Evolutionary conservation across 2,329 filamentous ascomycete species (phyloP), one percentile per base, ranked within the genome.

Genomic region (Tolypocladium tropicale): DNA sequence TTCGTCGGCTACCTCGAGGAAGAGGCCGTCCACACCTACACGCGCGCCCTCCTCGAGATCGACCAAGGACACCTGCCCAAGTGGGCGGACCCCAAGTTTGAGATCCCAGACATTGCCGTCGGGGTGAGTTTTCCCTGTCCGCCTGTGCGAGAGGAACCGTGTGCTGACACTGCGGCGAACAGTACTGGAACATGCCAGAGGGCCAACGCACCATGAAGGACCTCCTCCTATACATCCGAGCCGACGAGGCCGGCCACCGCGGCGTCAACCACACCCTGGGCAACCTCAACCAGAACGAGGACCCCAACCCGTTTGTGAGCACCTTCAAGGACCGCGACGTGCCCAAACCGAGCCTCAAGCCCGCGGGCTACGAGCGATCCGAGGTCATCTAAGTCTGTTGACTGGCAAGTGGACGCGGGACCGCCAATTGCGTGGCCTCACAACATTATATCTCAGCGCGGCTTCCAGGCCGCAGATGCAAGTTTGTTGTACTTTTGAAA

Each of bases 1-100:
- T 97, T 99, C 71, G 92, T 97, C 54, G 94, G 92, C 2, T 97
- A 97, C 65, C 83, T 99, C 14, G 94, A 99, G 72, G 94, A 99
- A 70, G 94, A 99, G 72, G 94, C 94, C 10, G 93, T 97, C 1
- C 82, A 95, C 67, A 99, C 94, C 0, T 99, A 99, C 75, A 94
- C 90, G 0, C 85, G 91, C 53, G 89, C 90, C 58, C 88, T 97
- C 64, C 78, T 84, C 62, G 94, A 97, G 67, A 81, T 99, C 28
- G 92, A 97, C 57, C 79, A 81, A 3, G 93, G 93, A n/a, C 81
- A 83, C 57, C 76, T 96, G 16, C 91, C 92, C 0, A 84, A 84
- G 63, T 99, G 94, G 92, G 77, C 82, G 30, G 78, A 83, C 58
- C 72, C 75, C 1, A 80, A 84, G 9, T 85, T 95, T 65, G 64